phyloP scores from a whole-genome alignment of 768 basidiomycete species.

The Infundibulicybe gibba region DNA sequence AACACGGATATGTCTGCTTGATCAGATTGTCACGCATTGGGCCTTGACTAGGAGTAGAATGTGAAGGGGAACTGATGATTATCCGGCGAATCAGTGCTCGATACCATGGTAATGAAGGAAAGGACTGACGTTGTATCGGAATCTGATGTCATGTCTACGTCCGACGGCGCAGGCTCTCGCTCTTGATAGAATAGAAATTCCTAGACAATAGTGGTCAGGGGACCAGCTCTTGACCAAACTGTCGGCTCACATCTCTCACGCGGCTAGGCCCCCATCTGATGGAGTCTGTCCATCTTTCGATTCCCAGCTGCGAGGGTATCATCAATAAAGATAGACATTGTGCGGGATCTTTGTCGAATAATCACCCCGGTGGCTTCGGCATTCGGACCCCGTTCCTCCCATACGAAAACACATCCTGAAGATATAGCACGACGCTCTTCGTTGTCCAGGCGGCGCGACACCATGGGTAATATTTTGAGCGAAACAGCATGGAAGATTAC shows the following conservation, averaged over 20 bases:
- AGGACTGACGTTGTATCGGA: conserved; percentile 45
- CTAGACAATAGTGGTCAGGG: conserved; percentile 26
- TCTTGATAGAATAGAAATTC: conserved; percentile 80
- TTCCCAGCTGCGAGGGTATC: conserved; percentile 48
- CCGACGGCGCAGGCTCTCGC: conserved; percentile 45
- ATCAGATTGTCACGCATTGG: conserved; percentile 46
- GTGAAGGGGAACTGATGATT: conserved; percentile 16
- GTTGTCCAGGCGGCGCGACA: conserved; percentile 68
- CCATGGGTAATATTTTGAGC: conserved; percentile 55
- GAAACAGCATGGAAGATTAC: conserved; percentile 73
- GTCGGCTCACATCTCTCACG: conserved; percentile 61
- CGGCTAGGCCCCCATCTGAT: conserved; percentile 78
- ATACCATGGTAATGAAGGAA: background rate
- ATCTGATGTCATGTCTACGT: conserved; percentile 45
- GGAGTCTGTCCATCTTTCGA: conserved; percentile 82
- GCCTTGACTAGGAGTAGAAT: conserved; percentile 18
- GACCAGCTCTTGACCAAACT: background rate
- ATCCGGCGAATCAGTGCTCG: conserved; percentile 1
- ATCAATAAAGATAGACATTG: too few species aligned
- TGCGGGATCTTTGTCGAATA: background rate
- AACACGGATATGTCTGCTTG: conserved; percentile 83
- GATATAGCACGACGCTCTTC: conserved; percentile 68
- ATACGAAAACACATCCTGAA: conserved; percentile 77
- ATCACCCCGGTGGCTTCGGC: conserved; percentile 64
- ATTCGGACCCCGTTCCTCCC: conserved; percentile 76